Conservation (phyloP, 2,329 filamentous ascomycete species). For the Claviceps quebecensis region DNA sequence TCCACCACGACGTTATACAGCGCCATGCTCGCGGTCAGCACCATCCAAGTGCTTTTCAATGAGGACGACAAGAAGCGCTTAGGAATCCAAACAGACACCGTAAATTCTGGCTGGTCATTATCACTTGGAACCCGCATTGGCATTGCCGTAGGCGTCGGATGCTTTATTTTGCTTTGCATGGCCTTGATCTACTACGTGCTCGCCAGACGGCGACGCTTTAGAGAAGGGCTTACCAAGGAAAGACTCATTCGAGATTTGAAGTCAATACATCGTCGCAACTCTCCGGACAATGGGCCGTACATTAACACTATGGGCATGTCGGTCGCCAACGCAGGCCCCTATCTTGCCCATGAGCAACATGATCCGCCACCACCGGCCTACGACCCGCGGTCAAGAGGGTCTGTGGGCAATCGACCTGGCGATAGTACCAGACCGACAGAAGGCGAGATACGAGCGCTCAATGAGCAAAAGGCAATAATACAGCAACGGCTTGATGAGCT, state of each 20-base stretch:
- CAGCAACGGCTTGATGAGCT: slow-evolving; percentile 22
- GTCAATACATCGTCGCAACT: slow-evolving; percentile 1
- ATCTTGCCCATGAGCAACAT: not conserved
- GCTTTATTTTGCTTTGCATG: slow-evolving; percentile 17
- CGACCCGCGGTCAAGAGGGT: slow-evolving; percentile 13
- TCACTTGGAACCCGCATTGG: slow-evolving; percentile 20
- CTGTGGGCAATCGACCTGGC: slow-evolving; percentile 11
- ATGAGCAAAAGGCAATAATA: slow-evolving; percentile 21
- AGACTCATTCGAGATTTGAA: slow-evolving; percentile 6
- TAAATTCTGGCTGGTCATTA: slow-evolving; percentile 9
- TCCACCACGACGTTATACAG: slow-evolving; percentile 24
- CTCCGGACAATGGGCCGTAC: not conserved
- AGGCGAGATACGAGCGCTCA: slow-evolving; percentile 18
- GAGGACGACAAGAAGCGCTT: slow-evolving; percentile 21
- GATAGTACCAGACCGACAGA: slow-evolving; percentile 11
- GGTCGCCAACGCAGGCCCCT: not conserved
- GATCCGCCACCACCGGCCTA: slow-evolving; percentile 21
- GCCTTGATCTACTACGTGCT: slow-evolving; percentile 14
- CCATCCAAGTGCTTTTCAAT: slow-evolving; percentile 23
- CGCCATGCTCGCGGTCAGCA: slow-evolving; percentile 24
- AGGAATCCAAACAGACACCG: slow-evolving; percentile 19
- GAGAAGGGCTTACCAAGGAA: slow-evolving; percentile 8
- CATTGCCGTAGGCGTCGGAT: slow-evolving; percentile 20
- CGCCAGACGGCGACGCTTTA: slow-evolving; percentile 11
- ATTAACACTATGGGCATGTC: slow-evolving; percentile 3